phyloP scores from a whole-genome alignment of 768 basidiomycete genomes.

The Postia placenta region DNA sequence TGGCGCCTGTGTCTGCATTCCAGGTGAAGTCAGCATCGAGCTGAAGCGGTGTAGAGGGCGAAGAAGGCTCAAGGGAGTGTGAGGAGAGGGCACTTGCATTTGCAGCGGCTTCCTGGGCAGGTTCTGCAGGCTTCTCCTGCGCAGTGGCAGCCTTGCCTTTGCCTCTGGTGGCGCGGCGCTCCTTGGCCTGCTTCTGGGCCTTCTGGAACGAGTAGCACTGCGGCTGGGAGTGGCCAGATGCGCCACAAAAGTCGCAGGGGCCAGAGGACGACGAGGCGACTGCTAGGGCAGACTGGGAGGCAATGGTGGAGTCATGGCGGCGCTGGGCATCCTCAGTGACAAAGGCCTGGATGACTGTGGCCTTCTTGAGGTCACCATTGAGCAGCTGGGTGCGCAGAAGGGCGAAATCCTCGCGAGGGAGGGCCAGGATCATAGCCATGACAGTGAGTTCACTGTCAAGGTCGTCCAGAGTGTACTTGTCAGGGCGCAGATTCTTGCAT shows the following conservation, averaged over 20 bases:
- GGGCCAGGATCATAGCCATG: background rate
- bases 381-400: background rate
- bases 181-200: background rate
- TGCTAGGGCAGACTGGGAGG: background rate
- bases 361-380: background rate
- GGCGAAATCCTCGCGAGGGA: background rate
- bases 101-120: background rate
- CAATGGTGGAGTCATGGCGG: background rate
- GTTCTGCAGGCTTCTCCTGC: background rate
- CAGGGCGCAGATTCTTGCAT: background rate
- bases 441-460: background rate
- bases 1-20: constrained; percentile 28
- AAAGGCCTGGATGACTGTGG: background rate
- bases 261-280: too few species aligned
- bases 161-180: background rate
- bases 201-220: background rate
- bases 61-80: background rate
- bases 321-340: background rate
- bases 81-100: background rate
- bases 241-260: background rate
- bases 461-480: background rate
- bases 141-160: too few species aligned
- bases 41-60: background rate
- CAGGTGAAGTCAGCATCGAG: constrained; percentile 8
- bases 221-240: background rate